Evolutionary conservation across 768 basidiomycete genomes (phyloP).

Genomic region (Amanita subjunquillea): DNA sequence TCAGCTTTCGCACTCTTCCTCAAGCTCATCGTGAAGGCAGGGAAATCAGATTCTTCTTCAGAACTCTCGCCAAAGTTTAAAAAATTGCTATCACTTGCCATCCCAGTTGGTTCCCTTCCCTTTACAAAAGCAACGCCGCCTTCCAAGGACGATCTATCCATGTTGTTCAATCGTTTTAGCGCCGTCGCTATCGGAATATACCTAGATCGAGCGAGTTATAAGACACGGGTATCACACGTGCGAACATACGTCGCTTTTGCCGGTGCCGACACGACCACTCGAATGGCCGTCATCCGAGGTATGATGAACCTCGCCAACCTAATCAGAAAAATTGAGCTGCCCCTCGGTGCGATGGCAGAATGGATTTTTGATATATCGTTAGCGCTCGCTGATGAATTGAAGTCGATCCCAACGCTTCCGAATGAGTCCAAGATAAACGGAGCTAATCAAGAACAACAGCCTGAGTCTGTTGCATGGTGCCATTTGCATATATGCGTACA

Average conservation of each 20-base stretch:
- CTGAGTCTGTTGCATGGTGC: slow-evolving; percentile 12
- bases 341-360: slow-evolving; percentile 36
- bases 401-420: slow-evolving; percentile 15
- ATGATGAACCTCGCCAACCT: slow-evolving; percentile 61
- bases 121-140: slow-evolving; percentile 49
- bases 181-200: slow-evolving; percentile 62
- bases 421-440: not conserved
- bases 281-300: slow-evolving; percentile 66
- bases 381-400: slow-evolving; percentile 46
- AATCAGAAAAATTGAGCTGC: slow-evolving; percentile 32
- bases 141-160: slow-evolving; percentile 46
- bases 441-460: slow-evolving; percentile 6
- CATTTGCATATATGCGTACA: slow-evolving; percentile 27
- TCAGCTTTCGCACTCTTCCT: slow-evolving; percentile 73
- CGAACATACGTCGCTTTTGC: slow-evolving; percentile 58
- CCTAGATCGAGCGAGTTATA: slow-evolving; percentile 41
- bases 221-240: slow-evolving; percentile 51
- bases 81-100: slow-evolving; percentile 61
- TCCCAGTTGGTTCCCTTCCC: slow-evolving; percentile 61
- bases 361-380: slow-evolving; percentile 60
- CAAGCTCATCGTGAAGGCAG: slow-evolving; percentile 68
- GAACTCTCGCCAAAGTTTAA: slow-evolving; percentile 35
- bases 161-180: slow-evolving; percentile 75
- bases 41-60: slow-evolving; percentile 17
- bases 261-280: slow-evolving; percentile 51